These are phyloP conservation scores for Kalmusia sp. DNA, from an alignment of 2,329 filamentous ascomycete genomes.

Conservation along the genomic window DNA sequence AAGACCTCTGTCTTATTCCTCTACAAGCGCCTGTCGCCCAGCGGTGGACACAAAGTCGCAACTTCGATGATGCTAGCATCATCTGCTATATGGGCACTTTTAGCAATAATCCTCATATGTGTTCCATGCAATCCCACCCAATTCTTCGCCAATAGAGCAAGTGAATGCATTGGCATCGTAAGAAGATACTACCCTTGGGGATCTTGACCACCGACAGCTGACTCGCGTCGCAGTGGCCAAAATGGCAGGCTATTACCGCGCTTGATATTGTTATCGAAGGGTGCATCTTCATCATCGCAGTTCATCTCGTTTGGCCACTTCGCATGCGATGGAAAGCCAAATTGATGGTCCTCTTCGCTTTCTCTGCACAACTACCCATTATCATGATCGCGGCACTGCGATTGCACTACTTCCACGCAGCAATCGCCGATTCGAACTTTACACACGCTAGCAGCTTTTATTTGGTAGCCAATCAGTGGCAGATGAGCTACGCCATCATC, in stretches of 20 bases:
- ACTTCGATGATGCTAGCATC: conserved; percentile 25
- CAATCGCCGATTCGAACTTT: conserved; percentile 20
- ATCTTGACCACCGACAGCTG: conserved; percentile 12
- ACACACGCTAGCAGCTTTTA: conserved; percentile 30
- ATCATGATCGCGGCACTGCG: conserved; percentile 34
- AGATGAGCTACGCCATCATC: conserved; percentile 46
- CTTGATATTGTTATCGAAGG: conserved; percentile 37
- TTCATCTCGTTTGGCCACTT: conserved; percentile 32
- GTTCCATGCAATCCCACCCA: conserved; percentile 32
- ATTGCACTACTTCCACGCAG: conserved; percentile 32
- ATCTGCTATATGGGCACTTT: conserved; percentile 30
- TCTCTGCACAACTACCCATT: conserved; percentile 37
- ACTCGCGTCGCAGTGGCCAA: conserved; percentile 28
- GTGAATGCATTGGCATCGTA: conserved; percentile 30
- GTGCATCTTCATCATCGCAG: conserved; percentile 35
- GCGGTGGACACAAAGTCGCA: conserved; percentile 25
- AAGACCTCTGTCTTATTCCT: conserved; percentile 37
- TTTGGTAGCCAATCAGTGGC: conserved; percentile 41
- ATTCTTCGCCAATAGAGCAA: conserved; percentile 21
- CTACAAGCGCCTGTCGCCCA: conserved; percentile 37
- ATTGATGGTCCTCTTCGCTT: conserved; percentile 35
- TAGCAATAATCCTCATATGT: conserved; percentile 33
- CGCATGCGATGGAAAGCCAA: conserved; percentile 37
- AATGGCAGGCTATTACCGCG: conserved; percentile 36
- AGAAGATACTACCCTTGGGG: too few relatives aligned